Base-by-base conservation (phyloP, 75 land plant species). In the Larix kaempferi region DNA sequence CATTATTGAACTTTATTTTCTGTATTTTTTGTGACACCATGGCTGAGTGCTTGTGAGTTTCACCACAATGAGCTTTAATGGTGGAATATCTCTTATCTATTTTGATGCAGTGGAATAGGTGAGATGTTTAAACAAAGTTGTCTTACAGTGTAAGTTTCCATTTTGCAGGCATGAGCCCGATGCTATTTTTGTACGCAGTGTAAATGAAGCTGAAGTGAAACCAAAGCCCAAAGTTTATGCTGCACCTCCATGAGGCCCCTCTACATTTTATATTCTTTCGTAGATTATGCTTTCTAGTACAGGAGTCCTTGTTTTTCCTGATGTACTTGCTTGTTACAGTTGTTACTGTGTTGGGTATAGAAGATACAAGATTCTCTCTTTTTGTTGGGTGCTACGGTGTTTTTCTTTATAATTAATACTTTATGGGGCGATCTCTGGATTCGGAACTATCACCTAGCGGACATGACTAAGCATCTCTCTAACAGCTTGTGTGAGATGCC, bases 161-260 rank as follows among this genome's bases (percentile, higher is more conserved):
- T 76, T 81, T 86, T 89, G 82, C 95, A 98, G 99, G 22, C 99
- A 95, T 81, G 98, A 92, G 78, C 89, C 94, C 26, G 99, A 98
- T 90, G 89, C 94, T 13, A 95, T 98, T 10, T 98, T 86, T 77
- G 89, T 98, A 37, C 94, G 99, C 17, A 89, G 92, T 63, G 90
- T 98, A 12, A 94, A 98, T 82, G 99, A 98, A 84, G 88, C 92
- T 11, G 99, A 98, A 80, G 99, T 98, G 23, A 98, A 95, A 81
- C 99, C 99, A 65, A 98, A 98, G 84, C 99, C 99, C 4, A 98
- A 98, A 81, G 93, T 83, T 8, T 89, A 85, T 74, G 89, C 88
- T 21, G 86, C 83, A 59, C 87, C 89, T 17, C 19, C 78, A 62
- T 79, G 21, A 74, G 54, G 12, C 54, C 54, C 54, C 10, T 49